A percentile compares a stretch with the other conserved stretches of the same genome.
These are phyloP conservation scores for Trichocladium antarcticum DNA, from an alignment of 495 filamentous ascomycete genomes.

Conservation along the genomic window DNA sequence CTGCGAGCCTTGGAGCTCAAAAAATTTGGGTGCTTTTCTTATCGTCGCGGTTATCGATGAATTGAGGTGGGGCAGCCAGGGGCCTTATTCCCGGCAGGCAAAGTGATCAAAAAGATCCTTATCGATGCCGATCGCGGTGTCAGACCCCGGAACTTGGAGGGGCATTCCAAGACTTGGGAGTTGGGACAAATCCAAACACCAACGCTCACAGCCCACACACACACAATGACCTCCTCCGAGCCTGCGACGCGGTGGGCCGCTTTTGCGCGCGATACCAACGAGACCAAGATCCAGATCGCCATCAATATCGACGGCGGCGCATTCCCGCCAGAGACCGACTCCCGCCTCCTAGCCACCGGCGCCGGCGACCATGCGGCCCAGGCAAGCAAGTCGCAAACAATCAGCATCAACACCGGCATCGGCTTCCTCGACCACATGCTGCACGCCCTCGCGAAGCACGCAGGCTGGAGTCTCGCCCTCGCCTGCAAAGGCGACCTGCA, in stretches of 20 bases:
- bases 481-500: constrained; percentile 78
- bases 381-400: constrained; percentile 64
- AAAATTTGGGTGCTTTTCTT: constrained; percentile 18
- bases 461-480: constrained; percentile 78
- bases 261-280: constrained; percentile 80
- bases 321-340: constrained; percentile 50
- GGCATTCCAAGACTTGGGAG: not conserved
- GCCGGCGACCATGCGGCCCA: constrained; percentile 66
- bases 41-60: constrained; percentile 7
- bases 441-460: constrained; percentile 90
- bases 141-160: not conserved
- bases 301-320: constrained; percentile 84
- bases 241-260: constrained; percentile 52
- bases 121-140: constrained; percentile 10
- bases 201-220: not conserved
- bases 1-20: not conserved
- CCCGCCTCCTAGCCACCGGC: constrained; percentile 26
- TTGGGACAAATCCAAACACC: not conserved
- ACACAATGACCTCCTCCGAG: constrained; percentile 29
- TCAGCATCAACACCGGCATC: constrained; percentile 84
- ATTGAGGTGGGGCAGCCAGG: constrained; percentile 8
- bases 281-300: constrained; percentile 90
- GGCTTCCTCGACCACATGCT: constrained; percentile 99
- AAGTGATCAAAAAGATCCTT: not conserved
- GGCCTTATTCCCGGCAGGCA: constrained; percentile 10